Conservation (phyloP, 805 yeast species). For the Wickerhamomyces chambardii region DNA sequence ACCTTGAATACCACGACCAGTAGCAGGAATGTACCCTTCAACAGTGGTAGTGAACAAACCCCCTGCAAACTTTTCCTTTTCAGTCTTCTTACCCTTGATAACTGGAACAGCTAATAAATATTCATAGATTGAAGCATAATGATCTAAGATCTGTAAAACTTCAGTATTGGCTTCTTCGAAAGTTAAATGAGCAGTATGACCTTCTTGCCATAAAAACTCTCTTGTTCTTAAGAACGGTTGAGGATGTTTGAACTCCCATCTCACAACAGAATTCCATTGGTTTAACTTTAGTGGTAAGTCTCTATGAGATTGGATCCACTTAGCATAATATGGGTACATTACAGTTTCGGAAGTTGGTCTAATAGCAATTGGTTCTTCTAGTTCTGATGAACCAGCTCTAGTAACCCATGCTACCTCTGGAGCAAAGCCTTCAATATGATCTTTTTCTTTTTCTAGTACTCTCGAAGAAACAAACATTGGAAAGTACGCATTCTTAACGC, state of each 20-base stretch:
- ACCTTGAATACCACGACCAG: slow-evolving; percentile 99
- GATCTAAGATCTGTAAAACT: slow-evolving; percentile 78
- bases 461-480: slow-evolving; percentile 95
- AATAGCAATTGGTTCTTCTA: slow-evolving; percentile 97
- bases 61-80: slow-evolving; percentile 98
- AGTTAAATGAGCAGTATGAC: slow-evolving; percentile 95
- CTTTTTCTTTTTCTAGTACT: slow-evolving; percentile 95
- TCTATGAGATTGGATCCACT: slow-evolving; percentile 98
- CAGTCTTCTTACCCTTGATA: slow-evolving; percentile 90
- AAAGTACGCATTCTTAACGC: slow-evolving; percentile 93
- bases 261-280: slow-evolving; percentile 99
- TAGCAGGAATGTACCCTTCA: slow-evolving; percentile 95
- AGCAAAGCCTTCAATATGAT: slow-evolving; percentile 97
- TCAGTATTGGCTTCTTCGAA: slow-evolving; percentile 73
- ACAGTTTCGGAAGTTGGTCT: slow-evolving; percentile 99
- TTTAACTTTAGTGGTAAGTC: slow-evolving; percentile 93
- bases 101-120: slow-evolving; percentile 97
- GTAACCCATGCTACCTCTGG: slow-evolving; percentile 99
- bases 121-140: slow-evolving; percentile 77
- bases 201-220: slow-evolving; percentile 99
- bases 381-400: slow-evolving; percentile 84
- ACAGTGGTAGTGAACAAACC: slow-evolving; percentile 92
- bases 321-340: slow-evolving; percentile 98
- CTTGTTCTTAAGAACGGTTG: slow-evolving; percentile 98
- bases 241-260: slow-evolving; percentile 99